Evolutionary conservation across 352 stramenopile genomes (phyloP).

Genomic region (Pythium plurisporium): DNA sequence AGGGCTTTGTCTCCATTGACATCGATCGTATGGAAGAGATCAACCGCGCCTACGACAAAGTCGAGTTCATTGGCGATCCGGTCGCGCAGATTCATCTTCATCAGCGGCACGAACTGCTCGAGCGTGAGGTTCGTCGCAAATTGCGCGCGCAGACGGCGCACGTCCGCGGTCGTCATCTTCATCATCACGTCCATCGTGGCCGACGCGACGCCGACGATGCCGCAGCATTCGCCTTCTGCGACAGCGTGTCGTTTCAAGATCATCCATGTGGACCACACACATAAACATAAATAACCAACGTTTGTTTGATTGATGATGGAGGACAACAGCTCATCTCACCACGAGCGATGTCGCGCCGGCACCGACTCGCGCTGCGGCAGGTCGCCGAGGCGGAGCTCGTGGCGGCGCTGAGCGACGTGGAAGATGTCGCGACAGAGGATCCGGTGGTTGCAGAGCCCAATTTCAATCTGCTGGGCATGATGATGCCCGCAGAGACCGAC

Average conservation of each 20-base stretch:
- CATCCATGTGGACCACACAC: conserved; percentile 13
- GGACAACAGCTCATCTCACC: not conserved
- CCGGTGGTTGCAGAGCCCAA: conserved; percentile 4
- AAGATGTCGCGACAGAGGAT: too few relatives aligned
- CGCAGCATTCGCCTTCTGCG: not conserved
- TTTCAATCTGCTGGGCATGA: conserved; percentile 21
- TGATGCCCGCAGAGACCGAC: not conserved
- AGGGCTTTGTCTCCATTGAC: conserved; percentile 83
- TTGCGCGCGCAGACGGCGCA: conserved; percentile 48
- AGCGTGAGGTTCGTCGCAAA: conserved; percentile 49
- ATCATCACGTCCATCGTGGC: conserved; percentile 80
- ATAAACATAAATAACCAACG: conserved; percentile 10
- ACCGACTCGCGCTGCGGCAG: conserved; percentile 20
- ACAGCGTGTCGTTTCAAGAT: conserved; percentile 26
- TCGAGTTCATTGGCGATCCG: conserved; percentile 51
- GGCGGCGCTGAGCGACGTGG: conserved; percentile 17
- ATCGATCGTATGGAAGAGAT: conserved; percentile 90
- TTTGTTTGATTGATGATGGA: conserved; percentile 15
- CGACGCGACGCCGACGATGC: too few relatives aligned
- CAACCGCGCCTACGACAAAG: conserved; percentile 79
- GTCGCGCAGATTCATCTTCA: conserved; percentile 65
- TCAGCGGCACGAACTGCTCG: conserved; percentile 64
- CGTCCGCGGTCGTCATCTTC: conserved; percentile 79
- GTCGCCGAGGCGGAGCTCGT: conserved; percentile 12
- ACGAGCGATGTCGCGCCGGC: conserved; percentile 13